These are phyloP conservation scores for Pseudopithomyces chartarum DNA, from an alignment of 2,329 filamentous ascomycete species.

Conservation along the genomic window DNA sequence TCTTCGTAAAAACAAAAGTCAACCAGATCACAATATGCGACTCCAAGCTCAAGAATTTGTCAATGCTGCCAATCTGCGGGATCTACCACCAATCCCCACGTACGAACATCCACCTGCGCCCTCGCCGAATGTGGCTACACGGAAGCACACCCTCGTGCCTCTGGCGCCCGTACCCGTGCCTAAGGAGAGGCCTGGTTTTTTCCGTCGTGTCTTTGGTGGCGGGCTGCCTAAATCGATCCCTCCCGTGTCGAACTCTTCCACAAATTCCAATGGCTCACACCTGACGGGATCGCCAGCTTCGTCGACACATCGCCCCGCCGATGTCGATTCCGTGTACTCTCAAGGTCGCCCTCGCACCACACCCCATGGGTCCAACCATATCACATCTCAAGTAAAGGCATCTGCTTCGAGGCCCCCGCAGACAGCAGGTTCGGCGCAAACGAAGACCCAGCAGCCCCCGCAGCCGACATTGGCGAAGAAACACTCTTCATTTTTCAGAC, in stretches of 20 bases:
- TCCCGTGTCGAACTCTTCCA: constrained; percentile 37
- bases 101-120: constrained; percentile 57
- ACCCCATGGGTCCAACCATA: constrained; percentile 49
- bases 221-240: constrained; percentile 62
- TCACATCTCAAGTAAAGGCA: constrained; percentile 56
- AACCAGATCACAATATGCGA: constrained; percentile 49
- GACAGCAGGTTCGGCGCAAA: constrained; percentile 26
- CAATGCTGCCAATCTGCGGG: constrained; percentile 50
- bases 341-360: constrained; percentile 43
- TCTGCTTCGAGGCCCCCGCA: constrained; percentile 31
- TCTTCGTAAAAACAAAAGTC: constrained; percentile 49
- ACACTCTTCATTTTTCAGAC: constrained; percentile 89
- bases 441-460: constrained; percentile 27
- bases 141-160: constrained; percentile 49
- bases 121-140: constrained; percentile 58
- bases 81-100: constrained; percentile 51
- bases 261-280: constrained; percentile 21
- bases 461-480: constrained; percentile 74
- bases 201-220: constrained; percentile 82
- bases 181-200: constrained; percentile 81
- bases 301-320: constrained; percentile 25
- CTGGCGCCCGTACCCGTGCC: constrained; percentile 46
- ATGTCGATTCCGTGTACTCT: constrained; percentile 37
- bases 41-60: constrained; percentile 56
- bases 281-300: constrained; percentile 24